Evolutionary conservation across 805 yeast species (phyloP).

Genomic region (Starmera pachycereana): DNA sequence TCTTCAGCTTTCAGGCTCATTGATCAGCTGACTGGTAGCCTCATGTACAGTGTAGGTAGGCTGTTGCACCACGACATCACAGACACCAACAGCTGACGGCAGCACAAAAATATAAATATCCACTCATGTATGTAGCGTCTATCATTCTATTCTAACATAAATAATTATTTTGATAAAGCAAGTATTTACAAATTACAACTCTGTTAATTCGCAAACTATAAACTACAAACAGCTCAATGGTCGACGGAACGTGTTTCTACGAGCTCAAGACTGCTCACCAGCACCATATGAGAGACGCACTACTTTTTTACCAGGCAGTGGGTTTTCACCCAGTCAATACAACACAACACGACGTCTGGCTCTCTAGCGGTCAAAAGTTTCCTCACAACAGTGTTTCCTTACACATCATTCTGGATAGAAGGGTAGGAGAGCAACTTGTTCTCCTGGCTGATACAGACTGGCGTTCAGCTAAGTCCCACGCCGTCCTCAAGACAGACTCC

Average conservation of each 20-base stretch:
- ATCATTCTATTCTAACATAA: too few relatives aligned
- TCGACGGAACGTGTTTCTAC: slow-evolving; percentile 48
- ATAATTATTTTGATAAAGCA: too few relatives aligned
- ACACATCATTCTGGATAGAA: slow-evolving; percentile 14
- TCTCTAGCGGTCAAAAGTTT: slow-evolving; percentile 21
- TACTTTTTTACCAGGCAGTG: slow-evolving; percentile 46
- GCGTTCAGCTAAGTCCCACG: slow-evolving; percentile 35
- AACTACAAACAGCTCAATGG: slow-evolving; percentile 23
- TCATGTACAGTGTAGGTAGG: too few relatives aligned
- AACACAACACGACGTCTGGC: slow-evolving; percentile 11
- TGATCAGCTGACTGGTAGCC: too few relatives aligned
- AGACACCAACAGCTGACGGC: too few relatives aligned
- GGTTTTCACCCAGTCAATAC: slow-evolving; percentile 23
- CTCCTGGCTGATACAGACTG: slow-evolving; percentile 29
- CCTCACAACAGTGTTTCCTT: slow-evolving; percentile 20
- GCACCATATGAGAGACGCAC: slow-evolving; percentile 33
- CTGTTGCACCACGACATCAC: too few relatives aligned
- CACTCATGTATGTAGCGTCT: too few relatives aligned
- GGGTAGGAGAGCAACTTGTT: slow-evolving; percentile 7
- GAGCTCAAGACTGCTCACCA: slow-evolving; percentile 42
- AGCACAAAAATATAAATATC: too few relatives aligned
- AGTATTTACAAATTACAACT: too few relatives aligned
- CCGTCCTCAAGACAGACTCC: slow-evolving; percentile 25
- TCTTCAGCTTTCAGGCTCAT: too few relatives aligned
- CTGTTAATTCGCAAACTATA: too few relatives aligned